phyloP scores from a whole-genome alignment of 2,329 filamentous ascomycete genomes.

The Fusarium xylarioides region DNA sequence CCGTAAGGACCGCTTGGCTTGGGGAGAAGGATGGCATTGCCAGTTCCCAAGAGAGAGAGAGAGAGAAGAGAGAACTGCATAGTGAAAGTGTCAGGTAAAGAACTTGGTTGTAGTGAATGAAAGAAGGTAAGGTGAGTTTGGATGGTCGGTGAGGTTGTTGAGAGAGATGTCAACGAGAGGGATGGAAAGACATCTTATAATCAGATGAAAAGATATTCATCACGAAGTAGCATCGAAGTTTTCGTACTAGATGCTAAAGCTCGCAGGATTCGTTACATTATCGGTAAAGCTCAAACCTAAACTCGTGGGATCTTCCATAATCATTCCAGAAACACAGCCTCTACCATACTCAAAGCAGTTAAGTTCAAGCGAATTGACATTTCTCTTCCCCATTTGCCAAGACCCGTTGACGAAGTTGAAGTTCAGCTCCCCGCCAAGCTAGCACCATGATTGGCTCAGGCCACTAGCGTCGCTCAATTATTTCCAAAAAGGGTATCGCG shows the following conservation, averaged over 20 bases:
- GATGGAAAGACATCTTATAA: background rate
- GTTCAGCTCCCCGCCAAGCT: background rate
- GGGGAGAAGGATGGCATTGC: conserved; percentile 41
- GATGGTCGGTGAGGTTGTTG: background rate
- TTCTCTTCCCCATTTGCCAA: background rate
- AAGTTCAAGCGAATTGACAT: conserved; percentile 20
- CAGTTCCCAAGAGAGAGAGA: conserved; percentile 19
- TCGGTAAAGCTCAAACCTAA: background rate
- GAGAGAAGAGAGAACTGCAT: conserved; percentile 35
- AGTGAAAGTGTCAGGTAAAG: background rate
- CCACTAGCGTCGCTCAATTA: conserved; percentile 37
- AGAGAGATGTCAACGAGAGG: rapidly evolving
- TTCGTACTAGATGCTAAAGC: background rate
- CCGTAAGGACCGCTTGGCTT: conserved; percentile 44
- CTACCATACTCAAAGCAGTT: background rate
- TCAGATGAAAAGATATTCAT: background rate
- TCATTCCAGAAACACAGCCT: background rate
- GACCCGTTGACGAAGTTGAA: background rate
- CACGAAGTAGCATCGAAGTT: background rate
- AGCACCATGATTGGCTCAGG: conserved; percentile 2
- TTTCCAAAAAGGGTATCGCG: conserved; percentile 30
- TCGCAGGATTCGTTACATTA: background rate
- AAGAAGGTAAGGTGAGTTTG: rapidly evolving
- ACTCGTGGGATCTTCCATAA: background rate
- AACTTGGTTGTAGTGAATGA: no score